Percentiles rank a stretch among this genome's conserved stretches.
Conservation (phyloP, 1,284 basidiomycete genomes). For the Rhizoctonia solani region DNA sequence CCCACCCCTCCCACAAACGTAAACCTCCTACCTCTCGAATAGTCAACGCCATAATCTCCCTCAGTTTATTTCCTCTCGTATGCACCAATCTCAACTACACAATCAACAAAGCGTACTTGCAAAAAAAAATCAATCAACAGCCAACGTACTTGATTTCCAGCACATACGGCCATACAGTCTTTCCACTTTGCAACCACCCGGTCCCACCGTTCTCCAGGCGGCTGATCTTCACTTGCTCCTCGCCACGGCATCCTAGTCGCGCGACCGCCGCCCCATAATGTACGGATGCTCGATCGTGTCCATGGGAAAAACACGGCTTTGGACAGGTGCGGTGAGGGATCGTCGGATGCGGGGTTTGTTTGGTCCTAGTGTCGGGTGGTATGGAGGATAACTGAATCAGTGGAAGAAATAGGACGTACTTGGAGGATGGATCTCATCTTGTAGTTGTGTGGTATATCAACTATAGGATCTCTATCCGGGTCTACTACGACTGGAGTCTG, state of each 20-base stretch:
- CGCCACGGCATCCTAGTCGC: background rate
- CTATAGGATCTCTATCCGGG: background rate
- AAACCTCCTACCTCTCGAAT: background rate
- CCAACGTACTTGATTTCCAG: constrained; percentile 4
- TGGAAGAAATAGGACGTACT: background rate
- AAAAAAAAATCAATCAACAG: background rate
- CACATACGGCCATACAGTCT: constrained; percentile 22
- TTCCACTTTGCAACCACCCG: constrained; percentile 28
- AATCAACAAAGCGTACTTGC: too few relatives aligned
- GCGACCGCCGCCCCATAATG: constrained; percentile 19
- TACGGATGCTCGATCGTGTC: constrained; percentile 3
- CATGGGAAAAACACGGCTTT: constrained; percentile 26
- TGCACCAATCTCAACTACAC: constrained; percentile 23
- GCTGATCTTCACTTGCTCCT: too few relatives aligned
- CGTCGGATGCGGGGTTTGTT: background rate
- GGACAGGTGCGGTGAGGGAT: background rate
- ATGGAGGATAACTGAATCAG: background rate
- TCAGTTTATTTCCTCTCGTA: constrained; percentile 19
- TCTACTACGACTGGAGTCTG: background rate
- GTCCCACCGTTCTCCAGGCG: background rate
- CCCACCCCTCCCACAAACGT: background rate
- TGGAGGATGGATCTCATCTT: constrained; percentile 12
- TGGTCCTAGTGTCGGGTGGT: constrained; percentile 14
- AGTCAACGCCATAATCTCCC: background rate
- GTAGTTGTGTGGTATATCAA: background rate